Base-by-base conservation (phyloP, 2,329 filamentous ascomycete species). In the Boeremia lycopersici region DNA sequence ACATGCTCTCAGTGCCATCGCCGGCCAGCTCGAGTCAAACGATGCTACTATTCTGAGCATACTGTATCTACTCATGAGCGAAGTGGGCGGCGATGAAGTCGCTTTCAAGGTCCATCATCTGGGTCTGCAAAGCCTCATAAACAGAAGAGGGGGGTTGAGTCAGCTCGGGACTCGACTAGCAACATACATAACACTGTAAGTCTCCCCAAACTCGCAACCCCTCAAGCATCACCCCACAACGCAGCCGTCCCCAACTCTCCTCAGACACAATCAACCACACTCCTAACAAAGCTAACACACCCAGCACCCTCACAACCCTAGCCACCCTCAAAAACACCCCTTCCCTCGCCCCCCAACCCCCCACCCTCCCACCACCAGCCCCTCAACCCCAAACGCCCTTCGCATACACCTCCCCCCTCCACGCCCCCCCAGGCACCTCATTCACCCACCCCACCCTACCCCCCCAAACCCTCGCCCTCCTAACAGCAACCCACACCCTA, bases 21-120 rank as follows among this genome's bases (percentile, higher is more conserved):
- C 63, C 9, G 61, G 67, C n/a, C 63, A 60, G 17, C 54, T 73
- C 10, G 56, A 61, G 23, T 65, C 62, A 9, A 69, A 70, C 34
- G 67, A 73, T 38, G 64, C 63, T 13, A 72, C 65, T 2, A 68
- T 72, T 17, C 39, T 73, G 15, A 70, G 68, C 48, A 73, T 73
- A 35, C 39, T 71, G 8, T 56, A 73, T 47, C 64, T 74, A 15
- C 63, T 74, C 2, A 50, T 70, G 19, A 72, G 71, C 47, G 70
- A 72, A 19, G 58, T 71, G 40, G 68, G 71, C 6, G 57, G 63
- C 11, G 62, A 70, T 9, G 68, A 71, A 17, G 58, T 65, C 23
- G 65, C 63, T 0, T 73, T 72, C 41, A 55, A 68, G 48, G 63
- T 72, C 11, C 70, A 74, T 33, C 62, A 63, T 35, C 60, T 69